phyloP scores from a whole-genome alignment of 2,329 filamentous ascomycete species.

The Monosporascus ibericus region DNA sequence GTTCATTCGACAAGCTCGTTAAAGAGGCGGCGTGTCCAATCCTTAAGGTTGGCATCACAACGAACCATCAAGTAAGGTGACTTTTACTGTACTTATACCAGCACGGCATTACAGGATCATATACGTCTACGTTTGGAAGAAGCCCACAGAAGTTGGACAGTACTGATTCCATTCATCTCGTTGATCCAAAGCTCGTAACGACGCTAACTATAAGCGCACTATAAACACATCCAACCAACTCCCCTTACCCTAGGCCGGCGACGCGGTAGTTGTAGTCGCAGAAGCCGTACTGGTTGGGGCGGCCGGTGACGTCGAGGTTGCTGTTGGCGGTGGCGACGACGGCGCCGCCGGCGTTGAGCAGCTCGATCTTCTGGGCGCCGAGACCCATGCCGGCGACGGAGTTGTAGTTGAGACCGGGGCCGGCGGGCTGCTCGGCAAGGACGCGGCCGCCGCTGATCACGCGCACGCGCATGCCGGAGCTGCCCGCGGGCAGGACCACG shows the following conservation, averaged over 20 bases:
- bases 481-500: conserved; percentile 15
- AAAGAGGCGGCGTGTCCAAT: too few species aligned
- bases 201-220: too few species aligned
- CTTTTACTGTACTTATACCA: too few species aligned
- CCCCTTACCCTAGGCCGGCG: conserved; percentile 13
- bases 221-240: neutral
- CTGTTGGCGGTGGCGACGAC: conserved; percentile 16
- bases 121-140: too few species aligned
- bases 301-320: conserved; percentile 17
- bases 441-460: conserved; percentile 19
- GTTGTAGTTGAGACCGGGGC: conserved; percentile 20
- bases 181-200: too few species aligned
- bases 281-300: conserved; percentile 14
- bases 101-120: too few species aligned
- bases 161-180: too few species aligned
- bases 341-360: conserved; percentile 15
- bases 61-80: too few species aligned
- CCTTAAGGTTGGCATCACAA: too few species aligned
- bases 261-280: conserved; percentile 28
- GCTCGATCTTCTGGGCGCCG: conserved; percentile 23
- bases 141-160: too few species aligned
- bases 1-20: too few species aligned
- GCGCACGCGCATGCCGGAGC: conserved; percentile 10
- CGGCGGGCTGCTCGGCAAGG: conserved; percentile 12
- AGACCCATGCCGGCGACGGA: conserved; percentile 15